Percentiles rank a stretch among this genome's conserved stretches.
phyloP scores from a whole-genome alignment of 371 early-diverging fungal species.

The Mortierella sp. region DNA sequence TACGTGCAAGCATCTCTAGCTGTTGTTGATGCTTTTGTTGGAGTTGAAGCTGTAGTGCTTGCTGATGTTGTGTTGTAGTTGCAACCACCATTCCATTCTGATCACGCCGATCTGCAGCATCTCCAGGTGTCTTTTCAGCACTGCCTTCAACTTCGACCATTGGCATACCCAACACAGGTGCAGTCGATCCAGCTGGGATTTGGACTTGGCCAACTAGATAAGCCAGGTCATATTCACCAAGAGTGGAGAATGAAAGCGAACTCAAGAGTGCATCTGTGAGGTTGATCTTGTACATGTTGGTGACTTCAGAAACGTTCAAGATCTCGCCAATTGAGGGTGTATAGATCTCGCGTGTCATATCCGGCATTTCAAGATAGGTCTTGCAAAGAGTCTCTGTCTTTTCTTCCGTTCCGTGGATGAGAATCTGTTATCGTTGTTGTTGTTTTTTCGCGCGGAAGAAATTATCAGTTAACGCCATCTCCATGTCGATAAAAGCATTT shows the following conservation, averaged over 20 bases:
- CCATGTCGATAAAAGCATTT: not conserved
- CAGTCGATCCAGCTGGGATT: conserved; percentile 72
- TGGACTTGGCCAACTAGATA: conserved; percentile 81
- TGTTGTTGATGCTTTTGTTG: conserved; percentile 44
- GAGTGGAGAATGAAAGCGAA: conserved; percentile 79
- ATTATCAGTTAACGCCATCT: not conserved
- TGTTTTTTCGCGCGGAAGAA: not conserved
- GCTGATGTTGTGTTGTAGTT: conserved; percentile 28
- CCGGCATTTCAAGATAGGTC: conserved; percentile 68
- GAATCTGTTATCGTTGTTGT: conserved; percentile 64
- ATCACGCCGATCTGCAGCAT: conserved; percentile 1
- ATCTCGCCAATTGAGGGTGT: conserved; percentile 85
- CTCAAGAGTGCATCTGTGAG: conserved; percentile 90
- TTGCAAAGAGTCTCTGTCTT: conserved; percentile 74
- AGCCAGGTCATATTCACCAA: conserved; percentile 84
- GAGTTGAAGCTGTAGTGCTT: conserved; percentile 14
- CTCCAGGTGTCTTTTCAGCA: conserved; percentile 11
- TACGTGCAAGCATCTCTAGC: conserved; percentile 44
- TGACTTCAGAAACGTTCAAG: conserved; percentile 89
- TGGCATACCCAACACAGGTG: conserved; percentile 84
- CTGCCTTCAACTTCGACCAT: conserved; percentile 51
- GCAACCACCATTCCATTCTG: conserved; percentile 7
- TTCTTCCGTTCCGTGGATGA: conserved; percentile 83
- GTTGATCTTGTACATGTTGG: conserved; percentile 82
- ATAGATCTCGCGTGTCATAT: conserved; percentile 86